Base-by-base conservation (phyloP, 805 yeast species). In the Myxozyma vanderwaltii region DNA sequence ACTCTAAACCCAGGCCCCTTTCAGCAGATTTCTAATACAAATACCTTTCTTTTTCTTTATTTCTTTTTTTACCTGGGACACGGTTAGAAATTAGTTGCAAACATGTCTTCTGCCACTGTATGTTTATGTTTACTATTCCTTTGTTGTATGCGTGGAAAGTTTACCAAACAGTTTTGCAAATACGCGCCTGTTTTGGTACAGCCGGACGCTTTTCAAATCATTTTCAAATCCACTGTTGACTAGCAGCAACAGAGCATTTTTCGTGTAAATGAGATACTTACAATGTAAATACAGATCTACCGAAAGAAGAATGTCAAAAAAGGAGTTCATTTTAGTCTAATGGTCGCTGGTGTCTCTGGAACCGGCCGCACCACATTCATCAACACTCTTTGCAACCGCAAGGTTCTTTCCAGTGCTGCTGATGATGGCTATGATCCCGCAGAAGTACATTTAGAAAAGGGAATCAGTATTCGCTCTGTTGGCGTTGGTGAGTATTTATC, bases 311-410 rank as follows among this genome's bases (percentile, higher is more conserved):
- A 81, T 68, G 82, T 85, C 56, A 84, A 82, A 67, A 80, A 81
- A 69, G 86, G 86, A 7, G 77, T 83, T 60, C 82, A 82, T 63
- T 82, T 88, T 68, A 82, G 88, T 19, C 72, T 88, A 58, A 79
- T 89, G 80, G 82, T 87, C 17, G 81, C 83, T 53, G 96, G 96
- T 3, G 83, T 83, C 59, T 80, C 83, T 70, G 91, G 91, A 2
- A 78, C 86, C 5, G 95, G 96, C 1, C 85, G 88, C 68, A 80
- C 86, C 29, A 81, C 91, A 1, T 88, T 89, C 69, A 75, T 88
- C 70, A 86, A 86, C 73, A 81, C 87, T 54, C 75, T 88, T 61
- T 82, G 89, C 72, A 81, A 79, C 57, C 76, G 79, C 59, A 74
- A 74, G 39, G 82, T 82, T 10, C 67, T 76, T n/a, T 72, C 53